A percentile compares a stretch with the other conserved stretches of the same genome.
Evolutionary conservation across 2,329 filamentous ascomycete species (phyloP).

Genomic region (Hypoxylon sp.): DNA sequence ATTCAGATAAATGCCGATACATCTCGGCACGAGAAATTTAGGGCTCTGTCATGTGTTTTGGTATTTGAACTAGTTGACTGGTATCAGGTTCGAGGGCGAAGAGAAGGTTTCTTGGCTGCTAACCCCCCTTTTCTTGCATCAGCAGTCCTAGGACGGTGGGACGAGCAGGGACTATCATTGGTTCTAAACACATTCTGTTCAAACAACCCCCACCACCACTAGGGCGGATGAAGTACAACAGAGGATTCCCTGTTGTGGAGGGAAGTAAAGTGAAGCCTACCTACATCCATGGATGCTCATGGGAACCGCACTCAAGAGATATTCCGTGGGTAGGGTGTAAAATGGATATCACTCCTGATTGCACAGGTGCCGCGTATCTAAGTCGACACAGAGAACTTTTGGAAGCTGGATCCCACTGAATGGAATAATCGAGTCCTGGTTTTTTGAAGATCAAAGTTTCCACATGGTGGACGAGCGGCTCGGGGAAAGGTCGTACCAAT

Average conservation of each 20-base stretch:
- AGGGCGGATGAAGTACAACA: slow-evolving; percentile 23
- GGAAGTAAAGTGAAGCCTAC: background rate
- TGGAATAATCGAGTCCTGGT: slow-evolving; percentile 7
- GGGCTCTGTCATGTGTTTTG: slow-evolving; percentile 11
- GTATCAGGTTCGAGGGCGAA: slow-evolving; percentile 30
- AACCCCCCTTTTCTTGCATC: slow-evolving; percentile 49
- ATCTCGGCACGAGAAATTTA: background rate
- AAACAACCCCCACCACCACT: slow-evolving; percentile 44
- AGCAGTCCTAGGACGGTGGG: slow-evolving; percentile 35
- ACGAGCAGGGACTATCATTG: slow-evolving; percentile 43
- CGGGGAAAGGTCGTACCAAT: slow-evolving; percentile 32
- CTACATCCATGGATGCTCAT: background rate
- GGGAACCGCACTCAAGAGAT: background rate
- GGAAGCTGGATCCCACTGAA: slow-evolving; percentile 1
- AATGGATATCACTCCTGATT: background rate
- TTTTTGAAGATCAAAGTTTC: slow-evolving; percentile 27
- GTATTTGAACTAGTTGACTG: slow-evolving; percentile 8
- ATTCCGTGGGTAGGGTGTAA: background rate
- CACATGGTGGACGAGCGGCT: slow-evolving; percentile 16
- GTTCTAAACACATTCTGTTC: slow-evolving; percentile 42
- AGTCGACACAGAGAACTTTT: background rate
- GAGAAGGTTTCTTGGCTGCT: slow-evolving; percentile 39
- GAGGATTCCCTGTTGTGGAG: background rate
- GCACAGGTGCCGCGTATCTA: background rate
- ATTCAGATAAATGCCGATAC: slow-evolving; percentile 1